A percentile compares a stretch with the other conserved stretches of the same genome.
Conservation (phyloP, 371 early-diverging fungal genomes). For the Capillidium rhysosporum region DNA sequence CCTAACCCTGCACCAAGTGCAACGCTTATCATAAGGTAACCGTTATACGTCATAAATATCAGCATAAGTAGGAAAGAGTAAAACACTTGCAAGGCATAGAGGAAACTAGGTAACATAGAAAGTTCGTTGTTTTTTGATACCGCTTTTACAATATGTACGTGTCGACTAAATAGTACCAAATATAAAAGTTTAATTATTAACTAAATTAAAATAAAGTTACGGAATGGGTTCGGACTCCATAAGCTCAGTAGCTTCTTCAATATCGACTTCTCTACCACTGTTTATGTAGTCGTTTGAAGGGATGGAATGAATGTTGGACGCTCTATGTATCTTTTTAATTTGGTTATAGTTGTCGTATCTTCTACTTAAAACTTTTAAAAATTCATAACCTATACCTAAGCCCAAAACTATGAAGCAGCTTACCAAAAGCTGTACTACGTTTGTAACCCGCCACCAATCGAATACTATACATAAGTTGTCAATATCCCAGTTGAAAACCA, state of each 20-base stretch:
- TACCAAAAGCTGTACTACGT: conserved; percentile 19
- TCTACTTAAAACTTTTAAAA: conserved; percentile 23
- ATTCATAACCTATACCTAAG: conserved; percentile 40
- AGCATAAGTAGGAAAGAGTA: conserved; percentile 63
- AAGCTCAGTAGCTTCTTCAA: conserved; percentile 8
- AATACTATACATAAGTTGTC: conserved; percentile 56
- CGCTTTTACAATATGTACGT: not conserved
- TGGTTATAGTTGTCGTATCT: conserved; percentile 21
- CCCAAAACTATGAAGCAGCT: conserved; percentile 32
- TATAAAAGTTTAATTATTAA: not conserved
- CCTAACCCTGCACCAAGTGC: conserved; percentile 52
- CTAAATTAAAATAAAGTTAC: not conserved
- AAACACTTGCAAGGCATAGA: conserved; percentile 41
- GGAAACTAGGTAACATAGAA: conserved; percentile 17
- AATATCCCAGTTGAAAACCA: conserved; percentile 62
- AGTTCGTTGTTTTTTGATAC: not conserved
- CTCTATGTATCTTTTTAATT: conserved; percentile 11
- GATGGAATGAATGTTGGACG: not conserved
- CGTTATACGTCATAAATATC: conserved; percentile 77
- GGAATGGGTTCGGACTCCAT: not conserved
- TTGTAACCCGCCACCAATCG: conserved; percentile 49
- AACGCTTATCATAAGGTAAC: conserved; percentile 45
- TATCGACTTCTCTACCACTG: conserved; percentile 6
- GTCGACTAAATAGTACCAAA: not conserved
- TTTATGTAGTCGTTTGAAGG: not conserved